Percentiles rank a stretch among this genome's conserved stretches.
Conservation (phyloP, 1,284 basidiomycete species). For the Phellopilus nigrolimitatus region DNA sequence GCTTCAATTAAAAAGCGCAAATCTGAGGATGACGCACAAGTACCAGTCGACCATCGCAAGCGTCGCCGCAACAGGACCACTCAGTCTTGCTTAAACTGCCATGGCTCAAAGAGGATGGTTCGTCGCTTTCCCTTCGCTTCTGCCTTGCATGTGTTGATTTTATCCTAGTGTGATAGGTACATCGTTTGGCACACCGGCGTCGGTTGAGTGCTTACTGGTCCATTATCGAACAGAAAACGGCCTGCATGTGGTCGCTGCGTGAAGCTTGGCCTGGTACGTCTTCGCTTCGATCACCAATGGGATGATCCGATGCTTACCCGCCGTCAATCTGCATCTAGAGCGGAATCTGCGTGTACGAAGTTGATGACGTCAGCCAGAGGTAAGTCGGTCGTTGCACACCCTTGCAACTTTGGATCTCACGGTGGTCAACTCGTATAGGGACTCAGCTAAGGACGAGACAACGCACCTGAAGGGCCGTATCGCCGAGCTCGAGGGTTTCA, state of each 20-base stretch:
- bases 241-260: slow-evolving; percentile 28
- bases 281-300: neutral
- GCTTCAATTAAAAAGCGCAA: slow-evolving; percentile 8
- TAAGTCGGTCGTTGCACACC: slow-evolving; percentile 7
- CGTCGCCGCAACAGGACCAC: slow-evolving; percentile 40
- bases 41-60: slow-evolving; percentile 34
- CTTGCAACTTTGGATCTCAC: neutral
- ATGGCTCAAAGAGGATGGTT: slow-evolving; percentile 43
- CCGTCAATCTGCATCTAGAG: slow-evolving; percentile 26
- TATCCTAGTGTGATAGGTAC: slow-evolving; percentile 23
- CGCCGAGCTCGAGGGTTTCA: slow-evolving; percentile 40
- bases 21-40: slow-evolving; percentile 8
- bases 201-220: neutral
- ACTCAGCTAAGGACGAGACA: slow-evolving; percentile 27
- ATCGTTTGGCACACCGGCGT: neutral
- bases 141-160: neutral
- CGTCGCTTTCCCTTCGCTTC: slow-evolving; percentile 23
- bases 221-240: slow-evolving; percentile 15
- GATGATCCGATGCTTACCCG: slow-evolving; percentile 3
- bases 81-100: slow-evolving; percentile 39
- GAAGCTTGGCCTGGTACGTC: slow-evolving; percentile 31
- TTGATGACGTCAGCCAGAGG: slow-evolving; percentile 34
- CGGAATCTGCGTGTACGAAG: slow-evolving; percentile 40
- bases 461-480: slow-evolving; percentile 35
- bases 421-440: slow-evolving; percentile 1